Conservation (phyloP, 2,329 filamentous ascomycete species). For the Ophiognomonia clavigignenti-juglandacearum region DNA sequence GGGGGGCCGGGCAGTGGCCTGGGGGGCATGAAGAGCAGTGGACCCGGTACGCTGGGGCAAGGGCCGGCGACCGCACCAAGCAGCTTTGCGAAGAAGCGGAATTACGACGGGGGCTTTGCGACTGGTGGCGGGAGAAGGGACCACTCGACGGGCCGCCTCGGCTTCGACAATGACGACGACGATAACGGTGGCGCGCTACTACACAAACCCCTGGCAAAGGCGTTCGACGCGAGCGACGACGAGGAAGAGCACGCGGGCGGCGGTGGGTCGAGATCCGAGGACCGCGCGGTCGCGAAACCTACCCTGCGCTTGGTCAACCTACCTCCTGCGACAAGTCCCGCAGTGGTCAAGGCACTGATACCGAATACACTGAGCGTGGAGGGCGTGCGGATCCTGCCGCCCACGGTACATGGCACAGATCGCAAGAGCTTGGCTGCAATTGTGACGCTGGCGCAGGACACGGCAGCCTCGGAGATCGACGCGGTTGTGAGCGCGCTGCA, state of each 20-base stretch:
- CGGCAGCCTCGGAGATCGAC: slow-evolving; percentile 79
- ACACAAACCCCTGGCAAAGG: slow-evolving; percentile 54
- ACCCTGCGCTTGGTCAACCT: slow-evolving; percentile 58
- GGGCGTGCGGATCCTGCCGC: slow-evolving; percentile 64
- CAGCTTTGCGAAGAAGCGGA: slow-evolving; percentile 50
- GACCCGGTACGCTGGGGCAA: slow-evolving; percentile 56
- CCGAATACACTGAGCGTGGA: slow-evolving; percentile 61
- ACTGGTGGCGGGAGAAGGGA: slow-evolving; percentile 26
- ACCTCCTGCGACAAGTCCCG: slow-evolving; percentile 55
- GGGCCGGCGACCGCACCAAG: slow-evolving; percentile 30
- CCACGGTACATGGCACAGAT: slow-evolving; percentile 50
- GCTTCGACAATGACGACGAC: slow-evolving; percentile 34
- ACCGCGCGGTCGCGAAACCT: slow-evolving; percentile 57
- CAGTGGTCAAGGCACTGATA: slow-evolving; percentile 55
- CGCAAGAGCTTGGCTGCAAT: slow-evolving; percentile 73
- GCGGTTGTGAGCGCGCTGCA: slow-evolving; percentile 71
- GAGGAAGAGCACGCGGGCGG: slow-evolving; percentile 31
- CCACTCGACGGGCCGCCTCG: slow-evolving; percentile 27
- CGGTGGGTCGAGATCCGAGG: slow-evolving; percentile 37
- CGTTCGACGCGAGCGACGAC: slow-evolving; percentile 64
- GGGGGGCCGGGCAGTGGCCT: slow-evolving; percentile 46
- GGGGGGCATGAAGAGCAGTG: slow-evolving; percentile 50
- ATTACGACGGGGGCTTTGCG: slow-evolving; percentile 35
- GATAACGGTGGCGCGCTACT: slow-evolving; percentile 34
- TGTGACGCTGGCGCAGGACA: slow-evolving; percentile 75